Base-by-base conservation (phyloP, 768 basidiomycete species). In the Pisolithus marmoratus region DNA sequence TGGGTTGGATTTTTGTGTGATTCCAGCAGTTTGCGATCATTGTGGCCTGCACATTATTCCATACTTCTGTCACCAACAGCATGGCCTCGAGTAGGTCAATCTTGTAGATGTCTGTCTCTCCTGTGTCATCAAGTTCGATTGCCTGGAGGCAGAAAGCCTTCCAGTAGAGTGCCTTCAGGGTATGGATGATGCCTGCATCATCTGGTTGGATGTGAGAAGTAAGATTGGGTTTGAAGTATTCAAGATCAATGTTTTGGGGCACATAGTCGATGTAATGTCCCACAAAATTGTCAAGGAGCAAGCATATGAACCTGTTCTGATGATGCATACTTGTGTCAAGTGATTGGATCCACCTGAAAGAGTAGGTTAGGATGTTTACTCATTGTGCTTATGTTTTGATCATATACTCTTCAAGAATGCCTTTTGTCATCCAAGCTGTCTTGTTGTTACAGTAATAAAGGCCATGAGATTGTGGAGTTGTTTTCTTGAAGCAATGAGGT, bases 161-260 rank as follows among this genome's bases (percentile, higher is more conserved):
- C 19, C 69, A 41, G 63, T 66, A 74, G 34, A 65, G 57, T 1
- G 72, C 70, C 57, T 72, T 74, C 54, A 71, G 64, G 59, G 72
- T 69, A n/a, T 31, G n/a, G n/a, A 48, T 48, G 24, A 53, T 49
- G 9, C 47, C 52, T 15, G 52, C 52, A 43, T 52, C 51, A 27
- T 55, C 49, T 5, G 70, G 73, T 49, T 75, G 73, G 37, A 75
- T 61, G 58, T 55, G 65, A 5, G 72, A 52, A 1, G 66, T 75
- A 41, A 74, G 38, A 52, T 74, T 74, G 4, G 71, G 51, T 38
- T 47, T 26, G 38, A 48, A 53, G 12, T 3, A 20, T 20, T 53
- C 40, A 6, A 53, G 11, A 15, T 43, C 11, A 17, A 53, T 42
- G 40, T 53, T 53, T 12, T 3, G 12, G 4, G 52, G 46, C 34